phyloP scores from a whole-genome alignment of 306 rosid genomes.

The Cotoneaster glaucophyllus region DNA sequence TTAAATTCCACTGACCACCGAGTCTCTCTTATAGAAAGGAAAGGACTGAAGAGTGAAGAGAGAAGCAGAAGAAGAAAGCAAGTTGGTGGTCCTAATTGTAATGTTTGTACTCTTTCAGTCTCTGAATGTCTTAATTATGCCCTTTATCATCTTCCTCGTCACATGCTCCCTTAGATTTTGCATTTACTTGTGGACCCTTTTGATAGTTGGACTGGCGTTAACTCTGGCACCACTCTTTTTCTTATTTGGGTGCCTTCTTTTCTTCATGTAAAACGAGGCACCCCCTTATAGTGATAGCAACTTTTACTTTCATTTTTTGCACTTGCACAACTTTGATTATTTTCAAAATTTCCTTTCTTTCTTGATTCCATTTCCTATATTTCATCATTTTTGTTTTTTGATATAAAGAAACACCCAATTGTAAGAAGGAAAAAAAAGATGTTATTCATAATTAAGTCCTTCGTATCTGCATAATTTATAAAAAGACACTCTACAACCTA shows the following conservation, averaged over 20 bases:
- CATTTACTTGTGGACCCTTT: constrained; percentile 56
- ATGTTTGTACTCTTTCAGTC: constrained; percentile 21
- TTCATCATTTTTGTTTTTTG: background rate
- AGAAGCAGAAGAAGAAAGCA: constrained; percentile 3
- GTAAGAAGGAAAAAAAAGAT: background rate
- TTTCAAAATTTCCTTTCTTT: background rate
- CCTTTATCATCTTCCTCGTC: constrained; percentile 38
- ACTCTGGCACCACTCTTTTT: constrained; percentile 21
- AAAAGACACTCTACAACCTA: too few relatives aligned
- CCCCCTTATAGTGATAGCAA: background rate
- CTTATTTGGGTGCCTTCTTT: background rate
- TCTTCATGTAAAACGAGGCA: constrained; percentile 8
- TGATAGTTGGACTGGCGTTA: constrained; percentile 50
- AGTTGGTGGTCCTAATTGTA: constrained; percentile 38
- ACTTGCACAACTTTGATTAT: background rate
- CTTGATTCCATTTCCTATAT: background rate
- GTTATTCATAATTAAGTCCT: background rate
- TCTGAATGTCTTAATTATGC: constrained; percentile 27
- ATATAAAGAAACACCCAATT: background rate
- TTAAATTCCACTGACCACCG: constrained; percentile 55
- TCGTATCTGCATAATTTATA: too few relatives aligned
- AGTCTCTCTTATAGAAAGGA: constrained; percentile 1
- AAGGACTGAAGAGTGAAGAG: background rate
- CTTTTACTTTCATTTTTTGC: background rate
- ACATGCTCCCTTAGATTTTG: constrained; percentile 57